Base-by-base conservation (phyloP, 495 filamentous ascomycete species). In the Penicillium diatomitis region DNA sequence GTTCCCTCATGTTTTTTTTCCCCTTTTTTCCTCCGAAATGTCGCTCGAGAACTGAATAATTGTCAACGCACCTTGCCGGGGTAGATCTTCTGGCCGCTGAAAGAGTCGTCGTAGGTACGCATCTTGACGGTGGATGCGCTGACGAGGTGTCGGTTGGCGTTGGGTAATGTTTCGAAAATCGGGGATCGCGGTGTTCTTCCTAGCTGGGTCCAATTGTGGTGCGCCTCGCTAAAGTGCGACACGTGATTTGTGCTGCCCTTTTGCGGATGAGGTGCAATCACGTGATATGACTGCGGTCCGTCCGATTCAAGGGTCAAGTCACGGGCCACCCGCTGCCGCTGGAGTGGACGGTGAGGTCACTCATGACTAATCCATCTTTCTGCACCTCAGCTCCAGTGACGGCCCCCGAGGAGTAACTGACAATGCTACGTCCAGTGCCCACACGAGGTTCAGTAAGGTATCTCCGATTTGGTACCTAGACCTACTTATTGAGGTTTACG, bases 71-170 rank as follows among this genome's bases (percentile, higher is more conserved):
- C 90, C 90, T 95, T 96, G 74, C 90, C 90, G 66, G 90, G 90
- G 83, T 95, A 96, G 77, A 96, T 95, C 83, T 86, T 90, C 81
- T 90, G 84, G 71, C 90, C 90, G 77, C 84, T 88, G 85, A 96
- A 96, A 66, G 84, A 82, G 76, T 96, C 90, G 80, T 95, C 89
- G 89, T 95, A 96, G 75, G 88, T 95, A 80, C 88, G 85, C 88
- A 95, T 95, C 70, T 74, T 88, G 83, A 77, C 75, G 78, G 78
- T 68, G 54, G 61, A 74, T 74, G 71, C 70, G 70, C 66, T 63
- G 66, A 68, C 67, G 67, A 63, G 62, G 64, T 69, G 62, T 68
- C 66, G 67, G 60, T 73, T 73, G 68, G 67, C 69, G 71, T 71
- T 73, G 63, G 69, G 70, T 71, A 69, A 64, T 74, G 64, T 62